Evolutionary conservation across 176 grass and related monocot species (phyloP).

Genomic region (Oryza punctata): DNA sequence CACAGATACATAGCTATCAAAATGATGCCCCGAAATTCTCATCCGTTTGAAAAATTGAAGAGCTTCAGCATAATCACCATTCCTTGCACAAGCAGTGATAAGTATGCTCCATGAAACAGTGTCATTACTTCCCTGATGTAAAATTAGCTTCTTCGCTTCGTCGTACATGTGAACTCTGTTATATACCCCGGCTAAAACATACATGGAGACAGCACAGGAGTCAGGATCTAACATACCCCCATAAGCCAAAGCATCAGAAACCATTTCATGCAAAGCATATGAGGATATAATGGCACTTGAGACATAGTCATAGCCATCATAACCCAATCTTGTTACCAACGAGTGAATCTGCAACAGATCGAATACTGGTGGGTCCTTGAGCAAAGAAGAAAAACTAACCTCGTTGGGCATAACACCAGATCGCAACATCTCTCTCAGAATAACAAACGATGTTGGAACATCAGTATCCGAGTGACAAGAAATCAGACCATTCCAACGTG

Average conservation of each 20-base stretch:
- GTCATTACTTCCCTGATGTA: constrained; percentile 47
- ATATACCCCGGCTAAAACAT: constrained; percentile 64
- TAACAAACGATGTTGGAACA: constrained; percentile 31
- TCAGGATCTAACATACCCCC: constrained; percentile 37
- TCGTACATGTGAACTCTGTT: constrained; percentile 56
- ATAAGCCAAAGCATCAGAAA: constrained; percentile 51
- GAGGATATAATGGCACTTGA: constrained; percentile 66
- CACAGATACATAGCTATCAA: constrained; percentile 55
- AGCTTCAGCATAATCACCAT: constrained; percentile 59
- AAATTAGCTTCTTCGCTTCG: constrained; percentile 59
- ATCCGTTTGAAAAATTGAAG: constrained; percentile 60
- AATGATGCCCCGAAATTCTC: constrained; percentile 50
- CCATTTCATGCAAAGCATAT: constrained; percentile 60
- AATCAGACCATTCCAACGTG: constrained; percentile 71
- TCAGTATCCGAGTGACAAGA: constrained; percentile 40
- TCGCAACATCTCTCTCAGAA: constrained; percentile 56
- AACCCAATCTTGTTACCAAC: constrained; percentile 66
- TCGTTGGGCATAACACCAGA: constrained; percentile 62
- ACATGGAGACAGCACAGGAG: constrained; percentile 39
- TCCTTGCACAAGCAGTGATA: constrained; percentile 60
- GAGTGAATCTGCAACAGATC: constrained; percentile 69
- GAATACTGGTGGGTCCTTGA: constrained; percentile 48
- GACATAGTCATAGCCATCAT: constrained; percentile 56
- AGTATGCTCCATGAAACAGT: constrained; percentile 75
- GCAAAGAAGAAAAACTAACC: constrained; percentile 59